These are phyloP conservation scores for Xylaria sp. DNA, from an alignment of 2,329 filamentous ascomycete species.

Conservation along the genomic window DNA sequence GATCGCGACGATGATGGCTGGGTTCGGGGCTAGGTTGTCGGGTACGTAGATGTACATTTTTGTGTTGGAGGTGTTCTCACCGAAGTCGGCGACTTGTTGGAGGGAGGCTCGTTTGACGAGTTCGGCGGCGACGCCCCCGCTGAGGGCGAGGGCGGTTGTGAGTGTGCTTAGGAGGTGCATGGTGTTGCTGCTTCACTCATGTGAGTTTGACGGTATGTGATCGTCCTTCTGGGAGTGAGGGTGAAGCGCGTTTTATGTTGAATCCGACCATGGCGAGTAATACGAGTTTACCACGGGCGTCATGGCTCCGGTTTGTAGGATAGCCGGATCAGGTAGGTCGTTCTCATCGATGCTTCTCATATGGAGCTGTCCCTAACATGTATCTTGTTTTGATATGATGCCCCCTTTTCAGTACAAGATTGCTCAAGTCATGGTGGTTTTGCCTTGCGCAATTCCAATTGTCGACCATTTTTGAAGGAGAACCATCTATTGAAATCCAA, in stretches of 20 bases:
- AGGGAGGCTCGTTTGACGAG: slow-evolving; percentile 19
- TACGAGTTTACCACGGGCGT: background rate
- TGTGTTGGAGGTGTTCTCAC: slow-evolving; percentile 36
- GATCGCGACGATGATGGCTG: slow-evolving; percentile 46
- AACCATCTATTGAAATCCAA: too few species aligned
- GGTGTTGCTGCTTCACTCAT: background rate
- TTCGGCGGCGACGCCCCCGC: slow-evolving; percentile 10
- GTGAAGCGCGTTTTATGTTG: background rate
- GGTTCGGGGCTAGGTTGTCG: slow-evolving; percentile 34
- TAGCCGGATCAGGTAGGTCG: background rate
- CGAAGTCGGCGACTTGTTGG: slow-evolving; percentile 28
- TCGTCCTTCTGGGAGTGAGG: background rate
- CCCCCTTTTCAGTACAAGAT: too few species aligned
- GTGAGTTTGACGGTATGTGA: background rate
- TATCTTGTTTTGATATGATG: background rate
- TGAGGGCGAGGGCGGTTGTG: slow-evolving; percentile 14
- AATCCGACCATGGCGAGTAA: background rate
- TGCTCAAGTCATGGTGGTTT: too few species aligned
- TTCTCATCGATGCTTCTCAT: background rate
- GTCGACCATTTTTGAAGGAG: too few species aligned
- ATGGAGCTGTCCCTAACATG: background rate
- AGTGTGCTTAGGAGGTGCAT: slow-evolving; percentile 12
- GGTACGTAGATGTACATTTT: slow-evolving; percentile 43
- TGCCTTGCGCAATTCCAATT: too few species aligned
- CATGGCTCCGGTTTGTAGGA: background rate